Percentiles rank a stretch among this genome's conserved stretches.
phyloP scores from a whole-genome alignment of 257 asterid species.

The Buddleja alternifolia region DNA sequence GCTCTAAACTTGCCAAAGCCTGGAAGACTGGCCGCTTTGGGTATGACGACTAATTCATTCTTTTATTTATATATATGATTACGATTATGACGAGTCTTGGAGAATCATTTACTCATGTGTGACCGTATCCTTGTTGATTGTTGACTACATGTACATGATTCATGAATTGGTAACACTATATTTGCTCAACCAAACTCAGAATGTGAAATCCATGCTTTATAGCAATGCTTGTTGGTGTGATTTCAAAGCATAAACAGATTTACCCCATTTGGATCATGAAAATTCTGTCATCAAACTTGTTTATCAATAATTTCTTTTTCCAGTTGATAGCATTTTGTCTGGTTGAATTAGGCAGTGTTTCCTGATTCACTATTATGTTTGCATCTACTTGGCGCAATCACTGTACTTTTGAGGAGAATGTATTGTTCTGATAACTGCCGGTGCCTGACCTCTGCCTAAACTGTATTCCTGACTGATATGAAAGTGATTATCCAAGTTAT shows the following conservation, averaged over 20 bases:
- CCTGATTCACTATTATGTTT: slow-evolving; percentile 4
- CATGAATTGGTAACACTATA: not conserved
- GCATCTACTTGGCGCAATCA: not conserved
- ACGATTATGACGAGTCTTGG: no score
- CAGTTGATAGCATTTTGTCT: not conserved
- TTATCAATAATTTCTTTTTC: slow-evolving; percentile 9
- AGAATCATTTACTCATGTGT: not conserved
- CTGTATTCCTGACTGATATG: not conserved
- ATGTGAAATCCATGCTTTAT: slow-evolving; percentile 13
- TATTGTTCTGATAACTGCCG: not conserved
- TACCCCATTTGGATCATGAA: not conserved
- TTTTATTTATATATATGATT: not conserved
- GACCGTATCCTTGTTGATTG: slow-evolving; percentile 1
- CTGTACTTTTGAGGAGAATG: slow-evolving; percentile 18
- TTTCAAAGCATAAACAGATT: not conserved
- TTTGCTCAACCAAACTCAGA: not conserved
- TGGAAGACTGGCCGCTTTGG: slow-evolving; percentile 98
- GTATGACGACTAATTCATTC: slow-evolving; percentile 37
- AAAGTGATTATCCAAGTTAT: not conserved
- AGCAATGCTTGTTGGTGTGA: slow-evolving; percentile 1
- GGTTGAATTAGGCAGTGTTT: slow-evolving; percentile 6
- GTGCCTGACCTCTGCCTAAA: slow-evolving; percentile 4
- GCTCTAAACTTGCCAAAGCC: slow-evolving; percentile 77
- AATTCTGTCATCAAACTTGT: not conserved
- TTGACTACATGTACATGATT: slow-evolving; percentile 1